Evolutionary conservation across 2,329 filamentous ascomycete species (phyloP).

Genomic region (Sporothrix variecibatus): DNA sequence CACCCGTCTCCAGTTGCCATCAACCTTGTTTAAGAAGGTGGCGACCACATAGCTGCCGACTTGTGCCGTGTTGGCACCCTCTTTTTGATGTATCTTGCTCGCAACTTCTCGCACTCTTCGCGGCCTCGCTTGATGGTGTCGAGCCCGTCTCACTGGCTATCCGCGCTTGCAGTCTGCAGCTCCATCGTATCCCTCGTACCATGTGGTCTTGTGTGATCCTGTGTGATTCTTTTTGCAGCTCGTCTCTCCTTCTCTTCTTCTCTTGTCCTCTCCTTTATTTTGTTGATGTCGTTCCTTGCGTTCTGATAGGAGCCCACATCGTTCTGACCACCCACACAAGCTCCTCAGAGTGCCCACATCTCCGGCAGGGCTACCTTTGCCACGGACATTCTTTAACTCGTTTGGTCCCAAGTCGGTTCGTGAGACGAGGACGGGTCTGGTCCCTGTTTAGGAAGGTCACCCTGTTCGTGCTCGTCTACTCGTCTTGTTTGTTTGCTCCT

Average conservation of each 20-base stretch:
- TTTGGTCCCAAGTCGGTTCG: not conserved
- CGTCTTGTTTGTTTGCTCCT: not conserved
- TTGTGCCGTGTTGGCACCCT: not conserved
- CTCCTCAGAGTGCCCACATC: not conserved
- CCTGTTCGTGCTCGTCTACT: not conserved
- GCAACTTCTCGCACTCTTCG: not conserved
- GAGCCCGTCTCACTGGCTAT: not conserved
- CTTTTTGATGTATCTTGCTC: not conserved
- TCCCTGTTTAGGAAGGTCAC: constrained; percentile 15
- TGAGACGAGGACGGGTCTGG: not conserved
- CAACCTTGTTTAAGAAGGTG: constrained; percentile 11
- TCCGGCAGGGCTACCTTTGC: not conserved
- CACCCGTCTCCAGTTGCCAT: not conserved
- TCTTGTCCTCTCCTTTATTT: not conserved
- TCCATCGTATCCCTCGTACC: not conserved
- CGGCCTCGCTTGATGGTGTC: not conserved
- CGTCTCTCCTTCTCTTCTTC: not conserved
- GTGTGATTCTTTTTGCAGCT: not conserved
- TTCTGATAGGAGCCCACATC: constrained; percentile 8
- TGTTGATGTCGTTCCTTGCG: not conserved
- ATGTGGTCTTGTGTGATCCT: not conserved
- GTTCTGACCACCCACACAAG: not conserved
- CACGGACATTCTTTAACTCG: not conserved
- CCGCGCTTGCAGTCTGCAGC: not conserved
- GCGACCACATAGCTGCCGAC: not conserved